Evolutionary conservation across 176 grass and related monocot genomes (phyloP).

Genomic region (Zoysia japonica): DNA sequence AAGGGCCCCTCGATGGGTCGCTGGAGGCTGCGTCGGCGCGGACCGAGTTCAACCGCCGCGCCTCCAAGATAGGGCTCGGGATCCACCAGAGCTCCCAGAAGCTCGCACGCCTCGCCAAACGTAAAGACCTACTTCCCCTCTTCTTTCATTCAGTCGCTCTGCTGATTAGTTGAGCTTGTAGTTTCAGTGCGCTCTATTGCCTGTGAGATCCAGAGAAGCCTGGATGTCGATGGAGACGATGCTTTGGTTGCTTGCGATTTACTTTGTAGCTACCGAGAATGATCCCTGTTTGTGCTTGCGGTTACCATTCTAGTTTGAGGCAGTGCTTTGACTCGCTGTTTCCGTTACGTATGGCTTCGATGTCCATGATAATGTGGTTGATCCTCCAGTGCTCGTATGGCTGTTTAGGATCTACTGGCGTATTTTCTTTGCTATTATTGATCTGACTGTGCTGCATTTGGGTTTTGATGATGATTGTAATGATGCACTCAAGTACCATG

Average conservation of each 20-base stretch:
- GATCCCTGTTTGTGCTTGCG: background rate
- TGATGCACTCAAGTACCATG: background rate
- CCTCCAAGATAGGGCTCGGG: constrained; percentile 86
- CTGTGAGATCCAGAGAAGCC: constrained; percentile 13
- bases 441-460: background rate
- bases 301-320: background rate
- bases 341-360: background rate
- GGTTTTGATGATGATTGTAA: background rate
- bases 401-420: background rate
- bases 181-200: background rate
- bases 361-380: background rate
- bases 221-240: background rate
- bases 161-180: background rate
- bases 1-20: constrained; percentile 46
- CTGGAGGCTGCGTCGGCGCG: constrained; percentile 46
- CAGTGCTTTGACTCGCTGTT: background rate
- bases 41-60: constrained; percentile 86
- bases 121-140: constrained; percentile 4
- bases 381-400: background rate
- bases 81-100: constrained; percentile 96
- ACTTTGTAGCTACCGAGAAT: background rate
- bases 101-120: constrained; percentile 78
- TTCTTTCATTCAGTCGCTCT: background rate
- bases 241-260: background rate
- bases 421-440: background rate